phyloP scores from a whole-genome alignment of 2,329 filamentous ascomycete species.

The Exophiala alcalophila region DNA sequence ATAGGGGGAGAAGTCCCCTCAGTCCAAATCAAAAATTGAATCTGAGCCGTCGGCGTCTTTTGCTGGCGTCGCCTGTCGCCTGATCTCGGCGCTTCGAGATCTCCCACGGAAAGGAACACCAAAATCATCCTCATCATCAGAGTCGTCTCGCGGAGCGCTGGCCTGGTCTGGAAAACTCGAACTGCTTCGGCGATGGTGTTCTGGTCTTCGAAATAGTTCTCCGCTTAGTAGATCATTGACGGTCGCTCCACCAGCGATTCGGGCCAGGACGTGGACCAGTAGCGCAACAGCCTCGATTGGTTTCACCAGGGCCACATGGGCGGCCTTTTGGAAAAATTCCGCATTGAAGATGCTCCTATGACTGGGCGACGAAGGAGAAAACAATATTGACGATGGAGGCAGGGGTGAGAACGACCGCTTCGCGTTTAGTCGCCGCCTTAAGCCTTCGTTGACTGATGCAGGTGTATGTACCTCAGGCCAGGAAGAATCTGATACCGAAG shows the following conservation, averaged over 20 bases:
- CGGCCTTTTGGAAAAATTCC: constrained; percentile 72
- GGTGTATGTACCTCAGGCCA: constrained; percentile 42
- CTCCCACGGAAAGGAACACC: constrained; percentile 36
- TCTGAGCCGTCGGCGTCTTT: constrained; percentile 18
- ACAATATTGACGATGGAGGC: constrained; percentile 64
- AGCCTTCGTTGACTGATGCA: constrained; percentile 24
- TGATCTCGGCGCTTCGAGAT: constrained; percentile 6
- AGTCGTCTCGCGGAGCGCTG: constrained; percentile 23
- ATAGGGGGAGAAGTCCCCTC: neutral
- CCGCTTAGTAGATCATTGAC: constrained; percentile 32
- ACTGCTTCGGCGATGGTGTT: constrained; percentile 24
- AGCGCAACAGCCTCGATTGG: constrained; percentile 73
- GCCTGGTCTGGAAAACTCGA: constrained; percentile 22
- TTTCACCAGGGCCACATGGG: constrained; percentile 73
- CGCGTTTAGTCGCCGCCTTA: constrained; percentile 23
- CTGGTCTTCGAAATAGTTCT: constrained; percentile 24
- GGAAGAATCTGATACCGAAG: constrained; percentile 41
- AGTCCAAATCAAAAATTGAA: constrained; percentile 28
- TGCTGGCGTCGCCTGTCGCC: neutral
- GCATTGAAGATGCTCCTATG: constrained; percentile 50
- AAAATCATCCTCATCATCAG: constrained; percentile 40
- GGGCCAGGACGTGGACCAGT: constrained; percentile 77
- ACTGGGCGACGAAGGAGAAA: constrained; percentile 41
- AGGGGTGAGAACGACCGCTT: constrained; percentile 48
- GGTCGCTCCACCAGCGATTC: constrained; percentile 57